Evolutionary conservation across 129 eudicot species (phyloP), one percentile per base, ranked within the genome.

Genomic region (Flaveria sonorensis): DNA sequence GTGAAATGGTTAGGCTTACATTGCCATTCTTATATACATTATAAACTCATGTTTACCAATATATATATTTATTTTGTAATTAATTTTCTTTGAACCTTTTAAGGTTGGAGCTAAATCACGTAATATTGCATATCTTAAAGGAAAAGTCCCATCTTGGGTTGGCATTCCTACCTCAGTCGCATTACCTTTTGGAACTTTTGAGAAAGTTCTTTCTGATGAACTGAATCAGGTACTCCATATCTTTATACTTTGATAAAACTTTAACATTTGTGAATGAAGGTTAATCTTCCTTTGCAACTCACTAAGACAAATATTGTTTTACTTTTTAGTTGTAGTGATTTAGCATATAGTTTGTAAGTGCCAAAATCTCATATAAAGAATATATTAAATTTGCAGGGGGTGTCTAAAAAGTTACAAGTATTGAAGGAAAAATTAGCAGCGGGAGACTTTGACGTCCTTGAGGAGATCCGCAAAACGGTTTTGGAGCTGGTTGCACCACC

Each of bases 51-150:
- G 43, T 13, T 73, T 0, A 2, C 53, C 28, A 26, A 59, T 10
- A 62, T 45, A 63, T 75, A 15, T 48, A 63, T 63, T 62, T 64
- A 48, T 74, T 74, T 69, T 71, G 36, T 69, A 65, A 72, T 62
- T 56, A 30, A 30, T 20, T 73, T 24, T 53, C 61, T 61, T 77
- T 42, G 19, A 80, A 68, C 55, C 21, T 78, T 13, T 20, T 81
- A 87, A 81, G 98, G 98, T 93, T 73, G 98, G 98, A 86, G 97
- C 98, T 57, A 93, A 93, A 83, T 93, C 98, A 40, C 97, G 98
- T 81, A 93, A 93, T 83, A 93, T 90, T 70, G 94, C 93, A 77
- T 83, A 93, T 82, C 88, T 93, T 7, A 90, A 79, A 85, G 98
- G 97, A 77, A 93, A 87, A 85, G 96, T 93, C 67, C 96, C 97